Evolutionary conservation across 2,329 filamentous ascomycete species (phyloP).

Genomic region (Pestalotiopsis sp.): DNA sequence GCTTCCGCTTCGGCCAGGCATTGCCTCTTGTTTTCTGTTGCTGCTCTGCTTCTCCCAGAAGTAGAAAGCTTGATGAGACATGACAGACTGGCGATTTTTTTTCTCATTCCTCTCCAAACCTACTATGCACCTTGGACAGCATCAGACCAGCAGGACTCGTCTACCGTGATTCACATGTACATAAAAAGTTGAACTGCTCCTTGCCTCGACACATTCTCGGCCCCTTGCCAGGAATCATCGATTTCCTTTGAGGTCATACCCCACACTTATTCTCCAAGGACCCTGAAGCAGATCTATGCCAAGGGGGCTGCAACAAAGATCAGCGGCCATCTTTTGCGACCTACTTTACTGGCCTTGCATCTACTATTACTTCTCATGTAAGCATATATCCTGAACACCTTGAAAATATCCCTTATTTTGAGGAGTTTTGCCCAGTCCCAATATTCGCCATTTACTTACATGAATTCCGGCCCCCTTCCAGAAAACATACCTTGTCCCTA

Average conservation of each 20-base stretch:
- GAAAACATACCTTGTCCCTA: not conserved
- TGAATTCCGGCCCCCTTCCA: not conserved
- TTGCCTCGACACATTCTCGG: not conserved
- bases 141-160: not conserved
- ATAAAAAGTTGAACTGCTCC: not conserved
- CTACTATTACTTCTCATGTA: not conserved
- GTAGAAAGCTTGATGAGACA: slow-evolving; percentile 7
- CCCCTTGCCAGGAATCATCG: not conserved
- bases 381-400: not conserved
- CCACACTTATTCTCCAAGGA: slow-evolving; percentile 9
- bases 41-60: not conserved
- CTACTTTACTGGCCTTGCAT: not conserved
- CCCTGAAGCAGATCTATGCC: slow-evolving; percentile 12
- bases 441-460: not conserved
- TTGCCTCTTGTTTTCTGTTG: not conserved
- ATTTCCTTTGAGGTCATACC: slow-evolving; percentile 1
- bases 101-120: not conserved
- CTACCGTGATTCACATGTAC: not conserved
- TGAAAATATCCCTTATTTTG: not conserved
- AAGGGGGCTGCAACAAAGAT: slow-evolving; percentile 3
- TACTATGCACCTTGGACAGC: not conserved
- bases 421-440: not conserved
- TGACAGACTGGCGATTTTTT: slow-evolving; percentile 10
- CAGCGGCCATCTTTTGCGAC: slow-evolving; percentile 11
- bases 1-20: not conserved